phyloP scores from a whole-genome alignment of 2,329 filamentous ascomycete species.

The Stagonosporopsis rhizophila region DNA sequence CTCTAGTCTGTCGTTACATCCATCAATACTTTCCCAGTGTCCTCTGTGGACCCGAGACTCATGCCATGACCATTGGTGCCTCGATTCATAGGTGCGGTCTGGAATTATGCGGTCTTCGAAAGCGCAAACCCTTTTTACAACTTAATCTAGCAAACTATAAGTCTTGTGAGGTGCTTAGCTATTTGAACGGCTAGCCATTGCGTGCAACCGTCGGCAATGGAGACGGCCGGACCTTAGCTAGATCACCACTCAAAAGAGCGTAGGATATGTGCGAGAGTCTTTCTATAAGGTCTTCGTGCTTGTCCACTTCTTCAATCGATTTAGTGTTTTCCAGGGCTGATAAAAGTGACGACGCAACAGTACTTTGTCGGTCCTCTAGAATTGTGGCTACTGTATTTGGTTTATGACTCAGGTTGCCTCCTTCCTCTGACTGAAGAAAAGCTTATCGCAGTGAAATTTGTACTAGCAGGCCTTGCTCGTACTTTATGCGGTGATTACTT shows the following conservation, averaged over 20 bases:
- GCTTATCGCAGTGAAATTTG: background rate
- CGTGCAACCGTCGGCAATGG: slow-evolving; percentile 27
- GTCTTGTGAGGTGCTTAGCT: no score
- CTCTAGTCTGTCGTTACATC: slow-evolving; percentile 13
- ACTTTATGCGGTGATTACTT: slow-evolving; percentile 35
- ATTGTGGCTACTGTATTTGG: background rate
- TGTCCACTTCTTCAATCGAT: slow-evolving; percentile 1
- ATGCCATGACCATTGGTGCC: slow-evolving; percentile 25
- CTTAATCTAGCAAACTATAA: no score
- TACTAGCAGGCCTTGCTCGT: background rate
- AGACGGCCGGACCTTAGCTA: slow-evolving; percentile 27
- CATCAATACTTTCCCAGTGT: slow-evolving; percentile 24
- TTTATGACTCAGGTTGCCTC: background rate
- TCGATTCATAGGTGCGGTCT: slow-evolving; percentile 22
- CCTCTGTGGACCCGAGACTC: slow-evolving; percentile 20
- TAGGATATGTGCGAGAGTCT: slow-evolving; percentile 34
- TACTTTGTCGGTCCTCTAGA: slow-evolving; percentile 4
- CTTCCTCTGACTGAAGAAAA: background rate
- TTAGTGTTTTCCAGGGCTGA: slow-evolving; percentile 5
- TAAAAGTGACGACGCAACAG: slow-evolving; percentile 27
- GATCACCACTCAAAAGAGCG: slow-evolving; percentile 25
- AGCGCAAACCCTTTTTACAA: slow-evolving; percentile 25
- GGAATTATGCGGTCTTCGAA: slow-evolving; percentile 21
- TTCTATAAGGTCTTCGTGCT: slow-evolving; percentile 22
- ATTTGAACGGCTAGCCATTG: slow-evolving; percentile 39